These are phyloP conservation scores for Patellifolia procumbens DNA, from an alignment of 179 eudicot genomes.

Conservation along the genomic window DNA sequence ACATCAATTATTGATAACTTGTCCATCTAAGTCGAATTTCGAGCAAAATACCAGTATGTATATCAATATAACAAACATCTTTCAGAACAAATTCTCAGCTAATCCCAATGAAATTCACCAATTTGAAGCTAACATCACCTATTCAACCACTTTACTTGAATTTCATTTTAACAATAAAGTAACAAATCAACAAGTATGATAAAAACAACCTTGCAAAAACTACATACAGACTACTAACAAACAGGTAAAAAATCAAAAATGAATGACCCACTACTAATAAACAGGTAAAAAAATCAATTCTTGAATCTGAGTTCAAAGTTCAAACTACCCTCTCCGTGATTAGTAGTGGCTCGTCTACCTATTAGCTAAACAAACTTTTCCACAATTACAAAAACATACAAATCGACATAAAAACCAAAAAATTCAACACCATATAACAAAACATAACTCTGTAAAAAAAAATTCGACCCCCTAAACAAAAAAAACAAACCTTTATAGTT, in stretches of 20 bases:
- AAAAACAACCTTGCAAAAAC: not conserved
- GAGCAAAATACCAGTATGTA: not conserved
- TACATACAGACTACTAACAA: too few relatives aligned
- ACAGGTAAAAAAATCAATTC: too few relatives aligned
- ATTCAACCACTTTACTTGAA: not conserved
- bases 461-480: not conserved
- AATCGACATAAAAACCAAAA: too few relatives aligned
- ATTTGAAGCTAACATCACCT: not conserved
- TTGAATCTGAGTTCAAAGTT: too few relatives aligned
- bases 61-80: not conserved
- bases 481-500: conserved; percentile 66
- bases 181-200: not conserved
- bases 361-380: too few relatives aligned
- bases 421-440: not conserved
- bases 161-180: not conserved
- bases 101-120: too few relatives aligned
- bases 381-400: too few relatives aligned
- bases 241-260: too few relatives aligned
- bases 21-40: not conserved
- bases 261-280: too few relatives aligned
- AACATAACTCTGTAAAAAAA: not conserved
- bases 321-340: too few relatives aligned
- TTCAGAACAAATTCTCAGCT: not conserved
- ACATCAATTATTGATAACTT: not conserved
- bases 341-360: too few relatives aligned